Evolutionary conservation across 805 yeast species (phyloP).

Genomic region (Lipomyces orientalis): DNA sequence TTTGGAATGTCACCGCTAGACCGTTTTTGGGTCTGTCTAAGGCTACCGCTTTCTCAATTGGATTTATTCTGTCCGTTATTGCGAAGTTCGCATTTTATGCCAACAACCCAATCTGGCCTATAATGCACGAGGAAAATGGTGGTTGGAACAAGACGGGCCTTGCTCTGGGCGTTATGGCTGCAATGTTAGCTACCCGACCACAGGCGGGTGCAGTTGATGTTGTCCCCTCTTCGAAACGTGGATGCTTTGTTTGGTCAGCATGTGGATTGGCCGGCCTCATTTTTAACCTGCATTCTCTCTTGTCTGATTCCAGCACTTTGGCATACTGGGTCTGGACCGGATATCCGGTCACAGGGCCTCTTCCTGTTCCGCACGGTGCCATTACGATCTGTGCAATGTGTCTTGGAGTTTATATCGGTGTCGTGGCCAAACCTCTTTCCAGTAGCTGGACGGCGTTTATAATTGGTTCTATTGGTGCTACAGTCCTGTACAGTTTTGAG

Average conservation of each 20-base stretch:
- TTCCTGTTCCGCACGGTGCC: conserved; percentile 84
- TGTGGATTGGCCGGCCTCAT: conserved; percentile 78
- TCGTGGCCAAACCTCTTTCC: conserved; percentile 37
- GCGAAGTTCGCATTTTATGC: conserved; percentile 78
- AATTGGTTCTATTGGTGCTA: conserved; percentile 57
- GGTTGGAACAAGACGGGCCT: conserved; percentile 81
- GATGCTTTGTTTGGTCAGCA: conserved; percentile 53
- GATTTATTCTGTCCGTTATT: conserved; percentile 74
- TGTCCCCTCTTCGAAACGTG: conserved; percentile 28
- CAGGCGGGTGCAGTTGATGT: conserved; percentile 29
- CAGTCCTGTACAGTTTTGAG: conserved; percentile 55
- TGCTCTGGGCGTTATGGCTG: conserved; percentile 61
- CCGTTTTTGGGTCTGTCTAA: conserved; percentile 50
- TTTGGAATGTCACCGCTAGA: conserved; percentile 46
- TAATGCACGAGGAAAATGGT: conserved; percentile 82
- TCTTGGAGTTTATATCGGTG: conserved; percentile 60
- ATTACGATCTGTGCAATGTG: conserved; percentile 62
- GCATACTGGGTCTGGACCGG: conserved; percentile 98
- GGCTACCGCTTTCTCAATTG: conserved; percentile 66
- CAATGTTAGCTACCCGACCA: conserved; percentile 59
- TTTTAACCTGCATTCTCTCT: conserved; percentile 72
- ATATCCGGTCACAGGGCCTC: conserved; percentile 82
- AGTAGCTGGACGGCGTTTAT: conserved; percentile 46
- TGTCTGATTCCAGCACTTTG: conserved; percentile 83
- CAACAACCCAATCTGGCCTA: conserved; percentile 96